Percentiles rank a stretch among this genome's conserved stretches.
Evolutionary conservation across 164 flowering plant genomes (phyloP).

Genomic region (Sextonia rubra): DNA sequence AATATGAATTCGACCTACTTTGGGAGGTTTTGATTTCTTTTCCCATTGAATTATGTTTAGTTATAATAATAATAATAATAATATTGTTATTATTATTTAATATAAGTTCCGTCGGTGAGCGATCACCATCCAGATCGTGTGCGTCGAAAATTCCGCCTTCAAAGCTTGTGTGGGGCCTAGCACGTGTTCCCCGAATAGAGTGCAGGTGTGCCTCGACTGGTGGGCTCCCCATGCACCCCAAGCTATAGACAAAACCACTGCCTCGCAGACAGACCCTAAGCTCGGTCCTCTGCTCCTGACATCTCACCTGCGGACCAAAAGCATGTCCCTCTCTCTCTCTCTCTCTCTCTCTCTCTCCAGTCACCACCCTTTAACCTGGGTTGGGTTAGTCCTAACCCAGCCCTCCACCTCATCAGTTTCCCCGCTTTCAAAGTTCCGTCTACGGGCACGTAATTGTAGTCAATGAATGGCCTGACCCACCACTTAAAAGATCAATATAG

Average conservation of each 20-base stretch:
- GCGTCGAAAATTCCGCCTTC: not conserved
- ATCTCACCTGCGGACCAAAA: constrained; percentile 9
- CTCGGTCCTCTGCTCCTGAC: not conserved
- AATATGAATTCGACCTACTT: no score
- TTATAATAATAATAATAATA: no score
- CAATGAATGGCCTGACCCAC: no score
- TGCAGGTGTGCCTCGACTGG: not conserved
- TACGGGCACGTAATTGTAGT: no score
- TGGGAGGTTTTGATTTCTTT: no score
- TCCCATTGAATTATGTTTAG: no score
- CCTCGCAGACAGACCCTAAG: not conserved
- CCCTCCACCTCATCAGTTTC: no score
- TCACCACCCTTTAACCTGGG: not conserved
- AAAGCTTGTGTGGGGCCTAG: no score
- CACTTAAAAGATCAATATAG: no score
- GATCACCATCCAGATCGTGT: not conserved
- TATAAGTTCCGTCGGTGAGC: not conserved
- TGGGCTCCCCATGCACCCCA: not conserved
- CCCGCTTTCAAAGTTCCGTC: no score
- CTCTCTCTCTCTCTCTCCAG: not conserved
- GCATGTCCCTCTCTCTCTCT: not conserved
- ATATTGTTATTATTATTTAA: no score
- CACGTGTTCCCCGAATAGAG: not conserved
- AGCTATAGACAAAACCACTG: not conserved
- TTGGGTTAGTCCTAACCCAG: no score